Evolutionary conservation across 1,284 basidiomycete genomes (phyloP), one percentile per base, ranked within the genome.

Genomic region (Cryptococcus neoformans): DNA sequence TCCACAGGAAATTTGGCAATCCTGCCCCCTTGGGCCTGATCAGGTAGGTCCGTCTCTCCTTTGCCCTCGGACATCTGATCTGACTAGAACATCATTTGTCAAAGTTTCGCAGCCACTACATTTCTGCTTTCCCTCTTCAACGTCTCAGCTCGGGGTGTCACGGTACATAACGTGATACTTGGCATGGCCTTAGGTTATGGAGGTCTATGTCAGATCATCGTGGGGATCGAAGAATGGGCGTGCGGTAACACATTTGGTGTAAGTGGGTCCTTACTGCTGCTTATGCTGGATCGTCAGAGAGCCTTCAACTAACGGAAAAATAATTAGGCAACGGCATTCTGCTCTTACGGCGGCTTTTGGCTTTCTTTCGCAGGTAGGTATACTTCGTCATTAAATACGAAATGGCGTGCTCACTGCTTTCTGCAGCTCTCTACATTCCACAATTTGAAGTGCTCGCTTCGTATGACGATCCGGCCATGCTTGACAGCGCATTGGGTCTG

Each of bases 261-360:
- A 40, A 54, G 54, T 58, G 16, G 21, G 21, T 21, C 21, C 21
- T 21, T 21, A 21, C 21, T 21, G 21, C 21, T 21, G 21, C 16
- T 28, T 41, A 40, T 21, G 21, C 21, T 21, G 21, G 21, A 40
- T 34, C 14, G 49, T 16, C 38, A 11, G 45, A 11, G 21, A 11
- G 11, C 12, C 10, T 14, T 28, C 21, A 28, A 14, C 34, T 49
- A 17, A 21, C 21, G 21, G 21, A 21, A 21, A 21, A 21, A 21
- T 21, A 21, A 21, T 21, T 21, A 57, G 60, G 78, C 78, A 14
- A 79, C 83, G 82, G 92, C 90, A 0, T 92, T 92, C 81, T 80
- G 86, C 0, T 86, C 85, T 1, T 93, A 89, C 67, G 90, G 89
- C 56, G 85, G 84, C 1, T 92, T 92, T 81, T 91, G 89, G 89